phyloP scores from a whole-genome alignment of 2,329 filamentous ascomycete species.

The Penicillium psychrosexuale region DNA sequence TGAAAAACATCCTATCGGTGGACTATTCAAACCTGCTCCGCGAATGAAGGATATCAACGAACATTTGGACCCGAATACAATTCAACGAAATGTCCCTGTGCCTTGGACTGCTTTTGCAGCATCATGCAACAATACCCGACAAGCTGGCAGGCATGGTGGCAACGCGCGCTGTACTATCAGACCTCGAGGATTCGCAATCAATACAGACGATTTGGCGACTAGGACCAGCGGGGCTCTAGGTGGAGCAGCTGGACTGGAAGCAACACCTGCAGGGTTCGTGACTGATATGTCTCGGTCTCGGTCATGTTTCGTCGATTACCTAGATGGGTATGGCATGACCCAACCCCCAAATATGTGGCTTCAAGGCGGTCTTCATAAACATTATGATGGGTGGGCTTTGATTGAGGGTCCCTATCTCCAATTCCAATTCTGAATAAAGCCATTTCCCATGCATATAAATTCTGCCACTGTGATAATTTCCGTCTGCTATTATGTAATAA shows the following conservation, averaged over 20 bases:
- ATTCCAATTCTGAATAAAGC: no score
- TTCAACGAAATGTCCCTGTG: background rate
- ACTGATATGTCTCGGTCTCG: background rate
- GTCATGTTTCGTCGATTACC: background rate
- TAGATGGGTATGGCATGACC: background rate
- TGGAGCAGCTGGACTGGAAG: background rate
- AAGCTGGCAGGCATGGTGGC: background rate
- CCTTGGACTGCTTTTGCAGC: background rate
- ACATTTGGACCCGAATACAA: background rate
- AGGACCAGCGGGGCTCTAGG: background rate
- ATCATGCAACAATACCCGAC: background rate
- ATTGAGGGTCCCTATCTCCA: no score
- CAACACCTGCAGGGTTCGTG: no score
- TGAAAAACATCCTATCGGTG: background rate
- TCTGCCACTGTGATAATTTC: no score
- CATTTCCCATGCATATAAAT: no score
- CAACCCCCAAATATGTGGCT: background rate
- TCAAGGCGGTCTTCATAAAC: background rate
- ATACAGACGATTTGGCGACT: background rate
- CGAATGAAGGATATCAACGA: background rate
- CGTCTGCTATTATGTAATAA: no score
- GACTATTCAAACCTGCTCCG: conserved; percentile 1
- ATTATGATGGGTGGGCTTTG: no score
- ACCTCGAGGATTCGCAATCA: background rate
- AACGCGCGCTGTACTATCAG: background rate